Conservation (phyloP, 1,284 basidiomycete genomes). For the Inonotus hispidus region DNA sequence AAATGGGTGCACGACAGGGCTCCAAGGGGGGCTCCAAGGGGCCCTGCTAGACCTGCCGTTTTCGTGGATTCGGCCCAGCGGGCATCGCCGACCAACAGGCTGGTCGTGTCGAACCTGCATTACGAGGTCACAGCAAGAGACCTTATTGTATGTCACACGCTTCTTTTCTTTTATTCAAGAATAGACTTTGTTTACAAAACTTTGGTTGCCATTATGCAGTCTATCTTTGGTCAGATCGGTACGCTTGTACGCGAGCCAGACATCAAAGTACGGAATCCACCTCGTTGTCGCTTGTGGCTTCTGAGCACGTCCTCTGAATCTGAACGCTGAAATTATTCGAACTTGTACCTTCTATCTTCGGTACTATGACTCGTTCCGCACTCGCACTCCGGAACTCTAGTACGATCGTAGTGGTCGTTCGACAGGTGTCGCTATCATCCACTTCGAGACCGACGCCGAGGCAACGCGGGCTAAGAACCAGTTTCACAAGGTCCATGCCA, state of each 20-base stretch:
- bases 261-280: slow-evolving; percentile 84
- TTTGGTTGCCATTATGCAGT: slow-evolving; percentile 36
- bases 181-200: background rate
- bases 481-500: slow-evolving; percentile 86
- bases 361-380: slow-evolving; percentile 16
- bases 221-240: slow-evolving; percentile 90
- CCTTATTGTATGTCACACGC: slow-evolving; percentile 60
- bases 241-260: slow-evolving; percentile 86
- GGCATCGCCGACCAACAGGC: slow-evolving; percentile 42
- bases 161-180: background rate
- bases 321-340: slow-evolving; percentile 24
- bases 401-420: slow-evolving; percentile 96
- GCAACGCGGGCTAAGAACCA: slow-evolving; percentile 83
- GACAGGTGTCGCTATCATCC: slow-evolving; percentile 75
- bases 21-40: slow-evolving; percentile 44
- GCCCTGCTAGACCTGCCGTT: slow-evolving; percentile 27
- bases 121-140: slow-evolving; percentile 91
- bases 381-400: slow-evolving; percentile 48
- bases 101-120: slow-evolving; percentile 86
- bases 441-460: slow-evolving; percentile 76
- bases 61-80: slow-evolving; percentile 21
- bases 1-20: slow-evolving; percentile 73
- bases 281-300: slow-evolving; percentile 20
- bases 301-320: slow-evolving; percentile 53
- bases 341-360: slow-evolving; percentile 18